Evolutionary conservation across 345 rosid species (phyloP), one percentile per base, ranked within the genome.

Genomic region (Leavenworthia alabamica): DNA sequence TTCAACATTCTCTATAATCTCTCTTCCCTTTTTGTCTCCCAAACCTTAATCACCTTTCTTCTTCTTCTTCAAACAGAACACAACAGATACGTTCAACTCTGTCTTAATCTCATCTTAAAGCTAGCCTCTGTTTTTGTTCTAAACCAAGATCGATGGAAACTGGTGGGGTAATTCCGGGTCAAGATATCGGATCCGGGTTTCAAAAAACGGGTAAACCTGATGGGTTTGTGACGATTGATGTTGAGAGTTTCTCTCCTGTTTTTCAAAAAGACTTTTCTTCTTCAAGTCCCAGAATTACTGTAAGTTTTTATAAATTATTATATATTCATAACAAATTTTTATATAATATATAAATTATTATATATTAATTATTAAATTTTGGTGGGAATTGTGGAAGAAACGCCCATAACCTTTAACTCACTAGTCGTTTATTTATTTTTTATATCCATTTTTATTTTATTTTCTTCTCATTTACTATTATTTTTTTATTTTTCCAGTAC

Each of bases 141-240:
- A 7, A 0, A 15, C 14, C 2, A 51, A 46, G 68, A 54, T 12
- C 17, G 22, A 70, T 70, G 74, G 74, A 70, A 46, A 62, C 39
- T 3, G 68, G 51, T 62, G 49, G 44, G 46, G n/a, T 33, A 14
- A 8, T 62, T 62, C 66, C 76, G 26, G 88, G 79, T 77, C 83
- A 79, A 4, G 43, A 75, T 57, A 81, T 71, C 65, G 86, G 85
- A 20, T 71, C 78, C 49, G 80, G 79, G 23, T 78, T 65, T 62
- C 58, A 60, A 45, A 54, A 48, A 5, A 5, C 70, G 7, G 82
- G 77, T 62, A 80, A 79, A 42, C 68, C 90, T 31, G 89, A 81
- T 40, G 77, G 75, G 73, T 86, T 84, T 57, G 87, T 84, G 17
- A 84, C 84, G 17, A 84, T 89, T 39, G 86, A 86, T 71, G 80